Evolutionary conservation across 202 grass and related monocot species (phyloP).

Genomic region (Alloteropsis angusta): DNA sequence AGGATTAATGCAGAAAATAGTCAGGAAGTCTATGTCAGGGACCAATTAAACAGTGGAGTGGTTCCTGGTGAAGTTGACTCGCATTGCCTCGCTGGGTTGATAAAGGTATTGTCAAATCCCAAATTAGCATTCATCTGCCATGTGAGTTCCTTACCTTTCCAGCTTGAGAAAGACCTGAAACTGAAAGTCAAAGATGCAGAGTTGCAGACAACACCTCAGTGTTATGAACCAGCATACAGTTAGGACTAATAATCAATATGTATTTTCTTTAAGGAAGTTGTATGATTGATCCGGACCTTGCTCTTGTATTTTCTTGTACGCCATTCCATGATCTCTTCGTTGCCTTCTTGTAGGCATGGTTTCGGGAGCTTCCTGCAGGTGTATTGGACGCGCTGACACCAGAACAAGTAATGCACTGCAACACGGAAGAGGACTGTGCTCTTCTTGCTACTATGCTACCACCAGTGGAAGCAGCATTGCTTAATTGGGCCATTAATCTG

Average conservation of each 20-base stretch:
- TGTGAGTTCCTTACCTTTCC: neutral
- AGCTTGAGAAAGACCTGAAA: neutral
- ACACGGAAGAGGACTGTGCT: constrained; percentile 81
- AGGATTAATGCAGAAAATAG: constrained; percentile 92
- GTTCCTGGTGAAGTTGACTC: constrained; percentile 73
- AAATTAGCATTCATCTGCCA: neutral
- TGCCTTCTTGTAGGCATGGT: constrained; percentile 74
- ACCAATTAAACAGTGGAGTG: constrained; percentile 67
- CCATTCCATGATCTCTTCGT: neutral
- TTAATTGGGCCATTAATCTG: constrained; percentile 87
- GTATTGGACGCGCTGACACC: constrained; percentile 62
- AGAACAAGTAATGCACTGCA: constrained; percentile 89
- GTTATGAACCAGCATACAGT: neutral
- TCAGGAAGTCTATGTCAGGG: constrained; percentile 59
- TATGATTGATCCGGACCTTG: neutral
- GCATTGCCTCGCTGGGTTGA: constrained; percentile 82
- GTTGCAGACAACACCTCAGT: neutral
- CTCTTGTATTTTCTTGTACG: neutral
- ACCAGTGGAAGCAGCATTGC: constrained; percentile 66
- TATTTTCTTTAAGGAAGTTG: neutral
- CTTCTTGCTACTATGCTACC: constrained; percentile 55
- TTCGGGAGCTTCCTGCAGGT: constrained; percentile 82
- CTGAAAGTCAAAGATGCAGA: neutral
- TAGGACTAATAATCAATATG: neutral
- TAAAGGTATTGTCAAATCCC: constrained; percentile 59